These are phyloP conservation scores for Suhomyces bokatorum DNA, from an alignment of 1,139 yeast species.

Conservation along the genomic window DNA sequence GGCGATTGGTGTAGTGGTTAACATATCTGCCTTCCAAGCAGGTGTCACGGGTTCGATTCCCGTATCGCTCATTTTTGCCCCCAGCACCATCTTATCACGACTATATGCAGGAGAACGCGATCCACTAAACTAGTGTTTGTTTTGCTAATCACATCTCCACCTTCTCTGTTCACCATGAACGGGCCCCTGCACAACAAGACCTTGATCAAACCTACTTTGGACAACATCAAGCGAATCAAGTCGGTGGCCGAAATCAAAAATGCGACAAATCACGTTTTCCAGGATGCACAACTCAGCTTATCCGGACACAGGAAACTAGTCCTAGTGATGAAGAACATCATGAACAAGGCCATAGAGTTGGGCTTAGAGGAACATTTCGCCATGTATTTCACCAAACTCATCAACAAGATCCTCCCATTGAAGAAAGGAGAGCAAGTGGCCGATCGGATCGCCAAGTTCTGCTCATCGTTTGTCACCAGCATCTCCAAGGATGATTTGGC, in stretches of 20 bases:
- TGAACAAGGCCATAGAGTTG: conserved; percentile 53
- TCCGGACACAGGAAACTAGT: conserved; percentile 79
- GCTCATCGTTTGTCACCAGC: conserved; percentile 62
- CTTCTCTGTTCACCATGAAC: conserved; percentile 1
- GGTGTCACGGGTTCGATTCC: conserved; percentile 82
- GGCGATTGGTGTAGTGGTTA: conserved; percentile 57
- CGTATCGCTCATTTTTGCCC: conserved; percentile 61
- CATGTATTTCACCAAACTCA: conserved; percentile 55
- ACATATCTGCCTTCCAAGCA: conserved; percentile 74
- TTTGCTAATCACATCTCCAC: conserved; percentile 4
- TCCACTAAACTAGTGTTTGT: not conserved
- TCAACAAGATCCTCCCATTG: conserved; percentile 65
- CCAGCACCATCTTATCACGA: not conserved
- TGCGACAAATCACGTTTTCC: conserved; percentile 71
- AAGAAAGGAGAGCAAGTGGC: conserved; percentile 74
- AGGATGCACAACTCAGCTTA: conserved; percentile 72
- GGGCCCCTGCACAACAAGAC: conserved; percentile 1
- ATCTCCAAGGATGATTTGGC: conserved; percentile 39
- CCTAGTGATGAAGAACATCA: conserved; percentile 60
- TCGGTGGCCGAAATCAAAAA: conserved; percentile 30
- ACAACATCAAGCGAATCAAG: conserved; percentile 24
- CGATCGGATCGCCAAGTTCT: conserved; percentile 74
- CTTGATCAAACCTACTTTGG: conserved; percentile 15
- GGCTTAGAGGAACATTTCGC: conserved; percentile 60
- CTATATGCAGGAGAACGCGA: conserved; percentile 3